Evolutionary conservation across 805 yeast genomes (phyloP).

Genomic region (Nakazawaea laoshanensis): DNA sequence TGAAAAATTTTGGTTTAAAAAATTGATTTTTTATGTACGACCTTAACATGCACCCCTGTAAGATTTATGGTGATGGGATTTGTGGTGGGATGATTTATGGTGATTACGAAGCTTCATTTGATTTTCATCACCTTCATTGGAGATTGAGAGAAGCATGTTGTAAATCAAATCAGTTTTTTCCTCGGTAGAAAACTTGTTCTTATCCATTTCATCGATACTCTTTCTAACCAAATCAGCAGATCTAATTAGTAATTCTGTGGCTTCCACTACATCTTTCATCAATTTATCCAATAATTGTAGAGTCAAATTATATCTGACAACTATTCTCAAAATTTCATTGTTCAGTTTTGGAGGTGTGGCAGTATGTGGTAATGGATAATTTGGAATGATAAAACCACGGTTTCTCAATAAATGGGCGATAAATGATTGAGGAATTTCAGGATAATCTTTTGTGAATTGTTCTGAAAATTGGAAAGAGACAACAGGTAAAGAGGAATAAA

Average conservation of each 20-base stretch:
- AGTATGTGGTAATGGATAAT: constrained; percentile 65
- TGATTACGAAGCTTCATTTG: constrained; percentile 13
- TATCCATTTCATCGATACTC: constrained; percentile 13
- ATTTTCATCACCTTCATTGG: constrained; percentile 45
- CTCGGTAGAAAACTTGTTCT: constrained; percentile 11
- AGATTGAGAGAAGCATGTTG: constrained; percentile 42
- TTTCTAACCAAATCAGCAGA: constrained; percentile 34
- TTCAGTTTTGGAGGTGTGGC: constrained; percentile 32
- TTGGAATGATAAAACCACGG: constrained; percentile 84
- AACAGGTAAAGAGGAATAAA: constrained; percentile 77
- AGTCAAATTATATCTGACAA: constrained; percentile 64
- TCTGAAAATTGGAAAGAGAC: constrained; percentile 75
- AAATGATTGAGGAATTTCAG: constrained; percentile 76
- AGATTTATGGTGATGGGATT: constrained; percentile 15
- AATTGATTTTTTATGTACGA: no score
- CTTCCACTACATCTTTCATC: constrained; percentile 50
- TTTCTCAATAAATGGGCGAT: constrained; percentile 65
- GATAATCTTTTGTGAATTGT: constrained; percentile 47
- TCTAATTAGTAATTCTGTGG: constrained; percentile 42
- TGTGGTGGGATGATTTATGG: constrained; percentile 1
- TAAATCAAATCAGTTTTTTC: constrained; percentile 28
- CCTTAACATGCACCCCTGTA: constrained; percentile 23
- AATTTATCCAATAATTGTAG: constrained; percentile 52
- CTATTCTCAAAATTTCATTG: constrained; percentile 75
- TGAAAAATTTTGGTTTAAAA: no score